A percentile compares a stretch with the other conserved stretches of the same genome.
Evolutionary conservation across 495 filamentous ascomycete genomes (phyloP).

Genomic region (Tuber umbilicatum): DNA sequence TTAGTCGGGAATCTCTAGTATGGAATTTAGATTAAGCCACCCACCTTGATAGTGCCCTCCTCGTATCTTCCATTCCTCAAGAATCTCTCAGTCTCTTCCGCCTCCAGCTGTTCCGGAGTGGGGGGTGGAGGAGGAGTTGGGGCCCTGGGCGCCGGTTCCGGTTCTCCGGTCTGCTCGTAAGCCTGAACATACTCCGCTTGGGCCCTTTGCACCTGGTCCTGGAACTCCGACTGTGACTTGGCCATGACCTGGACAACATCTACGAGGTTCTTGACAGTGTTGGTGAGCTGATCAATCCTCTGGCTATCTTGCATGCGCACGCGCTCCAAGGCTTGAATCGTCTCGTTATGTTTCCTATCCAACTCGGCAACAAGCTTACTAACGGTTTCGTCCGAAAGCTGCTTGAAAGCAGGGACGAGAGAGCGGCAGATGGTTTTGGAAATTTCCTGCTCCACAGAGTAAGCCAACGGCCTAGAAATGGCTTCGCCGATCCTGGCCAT

Average conservation of each 20-base stretch:
- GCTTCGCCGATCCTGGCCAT: slow-evolving; percentile 64
- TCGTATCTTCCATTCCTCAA: slow-evolving; percentile 63
- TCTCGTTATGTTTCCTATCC: slow-evolving; percentile 58
- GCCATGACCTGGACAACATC: slow-evolving; percentile 54
- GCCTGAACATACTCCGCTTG: slow-evolving; percentile 42
- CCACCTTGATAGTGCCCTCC: slow-evolving; percentile 60
- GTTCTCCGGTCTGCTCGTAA: slow-evolving; percentile 35
- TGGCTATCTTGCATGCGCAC: slow-evolving; percentile 61
- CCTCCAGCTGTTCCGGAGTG: slow-evolving; percentile 58
- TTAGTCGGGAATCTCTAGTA: slow-evolving; percentile 7
- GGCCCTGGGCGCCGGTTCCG: slow-evolving; percentile 41
- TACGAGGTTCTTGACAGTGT: slow-evolving; percentile 60
- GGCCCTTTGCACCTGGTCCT: slow-evolving; percentile 42
- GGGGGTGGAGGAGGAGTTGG: slow-evolving; percentile 46
- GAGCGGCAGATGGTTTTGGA: slow-evolving; percentile 54
- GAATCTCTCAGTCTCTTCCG: slow-evolving; percentile 57
- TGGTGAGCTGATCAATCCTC: slow-evolving; percentile 77
- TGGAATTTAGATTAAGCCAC: slow-evolving; percentile 24
- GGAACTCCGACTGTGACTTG: slow-evolving; percentile 37
- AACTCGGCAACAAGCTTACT: slow-evolving; percentile 59
- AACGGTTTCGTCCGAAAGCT: slow-evolving; percentile 52
- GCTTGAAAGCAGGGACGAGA: slow-evolving; percentile 59
- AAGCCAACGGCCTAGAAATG: slow-evolving; percentile 57
- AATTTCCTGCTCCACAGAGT: slow-evolving; percentile 63
- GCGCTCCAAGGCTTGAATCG: slow-evolving; percentile 60